Conservation (phyloP, 768 basidiomycete genomes). For the Ephemerocybe angulata region DNA sequence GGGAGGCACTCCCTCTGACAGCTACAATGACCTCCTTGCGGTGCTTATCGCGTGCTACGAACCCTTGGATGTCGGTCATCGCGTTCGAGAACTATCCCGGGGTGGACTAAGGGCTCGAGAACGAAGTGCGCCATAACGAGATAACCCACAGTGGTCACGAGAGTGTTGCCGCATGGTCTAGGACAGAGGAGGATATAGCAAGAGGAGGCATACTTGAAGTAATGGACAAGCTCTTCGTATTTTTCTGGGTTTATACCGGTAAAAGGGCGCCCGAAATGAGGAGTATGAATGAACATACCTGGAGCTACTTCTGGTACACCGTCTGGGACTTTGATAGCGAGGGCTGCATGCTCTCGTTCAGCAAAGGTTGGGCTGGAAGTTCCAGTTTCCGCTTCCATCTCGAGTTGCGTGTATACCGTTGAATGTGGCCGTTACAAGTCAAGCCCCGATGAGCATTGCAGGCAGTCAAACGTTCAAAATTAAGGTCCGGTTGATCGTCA, state of each 20-base stretch:
- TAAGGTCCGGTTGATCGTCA: no score
- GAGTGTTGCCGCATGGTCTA: conserved; percentile 45
- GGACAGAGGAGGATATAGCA: conserved; percentile 44
- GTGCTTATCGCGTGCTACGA: conserved; percentile 44
- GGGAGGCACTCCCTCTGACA: conserved; percentile 45
- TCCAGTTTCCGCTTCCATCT: no score
- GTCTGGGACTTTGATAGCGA: background rate
- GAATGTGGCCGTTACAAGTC: no score
- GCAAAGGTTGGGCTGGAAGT: no score
- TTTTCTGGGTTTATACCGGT: conserved; percentile 18
- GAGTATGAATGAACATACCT: background rate
- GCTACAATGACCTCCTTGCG: conserved; percentile 47
- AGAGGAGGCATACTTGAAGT: conserved; percentile 56
- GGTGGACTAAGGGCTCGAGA: no score
- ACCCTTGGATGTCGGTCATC: conserved; percentile 44
- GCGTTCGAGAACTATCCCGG: conserved; percentile 41
- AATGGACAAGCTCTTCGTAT: conserved; percentile 44
- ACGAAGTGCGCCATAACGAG: no score
- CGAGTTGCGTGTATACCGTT: no score
- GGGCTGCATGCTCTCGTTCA: conserved; percentile 3
- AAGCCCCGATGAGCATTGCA: no score
- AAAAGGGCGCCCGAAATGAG: background rate
- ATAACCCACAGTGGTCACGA: conserved; percentile 33
- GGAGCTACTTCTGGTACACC: background rate
- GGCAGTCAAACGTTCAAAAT: no score